phyloP scores from a whole-genome alignment of 441 rosid genomes.

The Erodium texanum region DNA sequence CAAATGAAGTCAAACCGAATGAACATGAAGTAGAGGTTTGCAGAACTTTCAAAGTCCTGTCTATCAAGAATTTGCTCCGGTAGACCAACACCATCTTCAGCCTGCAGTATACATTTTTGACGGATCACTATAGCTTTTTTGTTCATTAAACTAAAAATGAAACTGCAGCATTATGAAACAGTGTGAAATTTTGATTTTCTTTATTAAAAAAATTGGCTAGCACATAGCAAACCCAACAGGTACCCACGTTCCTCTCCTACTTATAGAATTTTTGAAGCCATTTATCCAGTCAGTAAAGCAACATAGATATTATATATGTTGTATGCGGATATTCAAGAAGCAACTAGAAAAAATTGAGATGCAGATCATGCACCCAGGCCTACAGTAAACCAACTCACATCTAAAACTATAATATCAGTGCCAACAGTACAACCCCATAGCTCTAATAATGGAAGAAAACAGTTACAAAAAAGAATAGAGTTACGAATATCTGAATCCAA shows the following conservation, averaged over 20 bases:
- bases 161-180: not conserved
- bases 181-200: not conserved
- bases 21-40: slow-evolving; percentile 58
- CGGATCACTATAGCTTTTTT: not conserved
- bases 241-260: too few relatives aligned
- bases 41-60: slow-evolving; percentile 49
- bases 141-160: too few relatives aligned
- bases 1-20: slow-evolving; percentile 55
- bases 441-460: not conserved
- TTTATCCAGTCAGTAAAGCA: not conserved
- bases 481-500: not conserved
- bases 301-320: not conserved
- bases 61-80: slow-evolving; percentile 85
- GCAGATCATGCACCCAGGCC: too few relatives aligned
- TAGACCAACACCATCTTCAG: slow-evolving; percentile 89
- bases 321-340: not conserved
- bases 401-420: not conserved
- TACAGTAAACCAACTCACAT: too few relatives aligned
- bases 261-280: too few relatives aligned
- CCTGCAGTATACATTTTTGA: slow-evolving; percentile 31
- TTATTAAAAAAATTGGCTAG: too few relatives aligned
- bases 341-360: not conserved
- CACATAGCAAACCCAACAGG: too few relatives aligned
- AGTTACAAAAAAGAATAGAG: too few relatives aligned
- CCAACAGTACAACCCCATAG: not conserved